phyloP scores from a whole-genome alignment of 306 rosid species.

The Begonia masoniana region DNA sequence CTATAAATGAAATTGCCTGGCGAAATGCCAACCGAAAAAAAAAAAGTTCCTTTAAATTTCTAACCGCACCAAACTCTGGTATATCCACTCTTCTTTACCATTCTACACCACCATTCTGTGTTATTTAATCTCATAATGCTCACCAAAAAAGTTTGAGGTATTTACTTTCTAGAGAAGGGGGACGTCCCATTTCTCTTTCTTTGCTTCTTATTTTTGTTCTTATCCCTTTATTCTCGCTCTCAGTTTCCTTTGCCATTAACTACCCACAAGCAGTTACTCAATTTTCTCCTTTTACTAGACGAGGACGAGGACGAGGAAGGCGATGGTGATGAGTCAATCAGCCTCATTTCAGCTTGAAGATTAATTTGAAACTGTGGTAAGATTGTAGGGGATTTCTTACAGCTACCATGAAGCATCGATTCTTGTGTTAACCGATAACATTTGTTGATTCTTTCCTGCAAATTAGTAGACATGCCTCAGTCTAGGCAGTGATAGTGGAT shows the following conservation, averaged over 20 bases:
- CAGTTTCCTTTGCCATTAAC: constrained; percentile 69
- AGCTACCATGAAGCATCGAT: constrained; percentile 29
- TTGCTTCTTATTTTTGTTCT: constrained; percentile 2
- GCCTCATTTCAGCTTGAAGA: constrained; percentile 34
- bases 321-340: constrained; percentile 30
- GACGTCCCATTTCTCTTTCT: constrained; percentile 24
- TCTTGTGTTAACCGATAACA: constrained; percentile 81
- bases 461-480: neutral
- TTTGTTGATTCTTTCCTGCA: constrained; percentile 70
- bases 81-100: constrained; percentile 34
- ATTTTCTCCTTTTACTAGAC: constrained; percentile 66
- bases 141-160: constrained; percentile 50
- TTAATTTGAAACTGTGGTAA: constrained; percentile 63
- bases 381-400: constrained; percentile 32
- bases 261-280: constrained; percentile 54
- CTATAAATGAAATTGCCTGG: constrained; percentile 62
- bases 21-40: constrained; percentile 31
- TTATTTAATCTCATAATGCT: constrained; percentile 45
- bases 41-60: constrained; percentile 25
- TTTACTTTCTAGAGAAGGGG: constrained; percentile 16
- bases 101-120: constrained; percentile 65
- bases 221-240: constrained; percentile 4
- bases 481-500: too few species aligned
- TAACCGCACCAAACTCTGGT: constrained; percentile 47
- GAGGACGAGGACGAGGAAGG: constrained; percentile 37